A percentile compares a stretch with the other conserved stretches of the same genome.
These are phyloP conservation scores for Hamigera avellanea DNA, from an alignment of 495 filamentous ascomycete genomes.

Conservation along the genomic window DNA sequence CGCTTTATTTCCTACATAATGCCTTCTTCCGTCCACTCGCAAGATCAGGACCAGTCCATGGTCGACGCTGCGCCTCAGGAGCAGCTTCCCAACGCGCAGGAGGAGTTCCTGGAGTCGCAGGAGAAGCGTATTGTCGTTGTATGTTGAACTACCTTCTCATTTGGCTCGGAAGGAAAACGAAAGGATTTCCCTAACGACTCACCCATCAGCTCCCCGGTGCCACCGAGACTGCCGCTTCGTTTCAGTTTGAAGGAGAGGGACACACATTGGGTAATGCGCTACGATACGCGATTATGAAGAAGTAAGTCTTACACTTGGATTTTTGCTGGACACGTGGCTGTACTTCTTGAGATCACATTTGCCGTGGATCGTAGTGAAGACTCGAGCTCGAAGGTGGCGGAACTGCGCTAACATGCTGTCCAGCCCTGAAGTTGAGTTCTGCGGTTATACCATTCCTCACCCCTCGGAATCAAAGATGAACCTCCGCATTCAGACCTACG, in stretches of 20 bases:
- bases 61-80: slow-evolving; percentile 29
- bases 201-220: slow-evolving; percentile 52
- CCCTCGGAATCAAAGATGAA: slow-evolving; percentile 96
- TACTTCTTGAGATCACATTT: slow-evolving; percentile 4
- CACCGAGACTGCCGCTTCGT: slow-evolving; percentile 61
- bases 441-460: slow-evolving; percentile 95
- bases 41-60: slow-evolving; percentile 44
- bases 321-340: background rate
- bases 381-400: too few relatives aligned
- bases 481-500: slow-evolving; percentile 88
- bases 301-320: slow-evolving; percentile 59
- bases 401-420: background rate
- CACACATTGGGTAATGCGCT: slow-evolving; percentile 94
- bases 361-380: too few relatives aligned
- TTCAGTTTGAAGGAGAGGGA: slow-evolving; percentile 84
- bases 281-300: slow-evolving; percentile 95
- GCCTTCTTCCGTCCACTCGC: slow-evolving; percentile 32
- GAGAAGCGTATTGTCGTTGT: slow-evolving; percentile 47
- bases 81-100: slow-evolving; percentile 23
- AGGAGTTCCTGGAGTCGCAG: slow-evolving; percentile 32
- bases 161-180: background rate
- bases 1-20: too few relatives aligned
- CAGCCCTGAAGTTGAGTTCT: slow-evolving; percentile 92
- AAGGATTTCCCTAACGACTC: background rate
- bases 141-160: slow-evolving; percentile 10